Conservation (phyloP, 169 alveolate genomes). For the Cryptosporidium canis region DNA sequence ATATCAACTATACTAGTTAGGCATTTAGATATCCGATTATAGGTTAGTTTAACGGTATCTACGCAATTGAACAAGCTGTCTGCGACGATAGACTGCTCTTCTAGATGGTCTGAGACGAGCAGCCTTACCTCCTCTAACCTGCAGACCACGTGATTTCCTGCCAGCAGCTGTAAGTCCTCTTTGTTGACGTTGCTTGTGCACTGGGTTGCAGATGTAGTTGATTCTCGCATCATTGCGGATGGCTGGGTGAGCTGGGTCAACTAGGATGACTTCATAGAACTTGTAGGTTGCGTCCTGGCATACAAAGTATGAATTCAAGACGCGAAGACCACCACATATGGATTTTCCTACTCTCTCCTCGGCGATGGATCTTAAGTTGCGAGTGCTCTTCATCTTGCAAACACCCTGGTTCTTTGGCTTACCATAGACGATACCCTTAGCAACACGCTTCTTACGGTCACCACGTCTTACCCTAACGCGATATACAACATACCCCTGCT, state of each 20-base stretch:
- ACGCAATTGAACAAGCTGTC: conserved; percentile 93
- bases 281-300: conserved; percentile 99
- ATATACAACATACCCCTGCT: conserved; percentile 98
- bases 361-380: conserved; percentile 96
- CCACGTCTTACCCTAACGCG: conserved; percentile 99
- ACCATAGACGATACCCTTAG: conserved; percentile 99
- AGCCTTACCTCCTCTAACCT: conserved; percentile 94
- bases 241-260: conserved; percentile 98
- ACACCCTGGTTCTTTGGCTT: conserved; percentile 97
- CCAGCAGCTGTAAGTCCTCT: conserved; percentile 97
- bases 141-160: conserved; percentile 89
- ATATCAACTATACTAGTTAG: neutral
- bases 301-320: conserved; percentile 99
- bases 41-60: conserved; percentile 90
- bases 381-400: conserved; percentile 94
- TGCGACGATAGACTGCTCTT: conserved; percentile 94
- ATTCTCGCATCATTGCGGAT: conserved; percentile 98
- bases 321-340: conserved; percentile 94
- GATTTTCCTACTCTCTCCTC: conserved; percentile 98
- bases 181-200: conserved; percentile 97
- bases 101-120: conserved; percentile 94
- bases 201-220: conserved; percentile 97
- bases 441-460: conserved; percentile 97
- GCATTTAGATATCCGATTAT: conserved; percentile 5
- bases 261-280: conserved; percentile 97